phyloP scores from a whole-genome alignment of 345 rosid species.

The Eucalyptus pauciflora region DNA sequence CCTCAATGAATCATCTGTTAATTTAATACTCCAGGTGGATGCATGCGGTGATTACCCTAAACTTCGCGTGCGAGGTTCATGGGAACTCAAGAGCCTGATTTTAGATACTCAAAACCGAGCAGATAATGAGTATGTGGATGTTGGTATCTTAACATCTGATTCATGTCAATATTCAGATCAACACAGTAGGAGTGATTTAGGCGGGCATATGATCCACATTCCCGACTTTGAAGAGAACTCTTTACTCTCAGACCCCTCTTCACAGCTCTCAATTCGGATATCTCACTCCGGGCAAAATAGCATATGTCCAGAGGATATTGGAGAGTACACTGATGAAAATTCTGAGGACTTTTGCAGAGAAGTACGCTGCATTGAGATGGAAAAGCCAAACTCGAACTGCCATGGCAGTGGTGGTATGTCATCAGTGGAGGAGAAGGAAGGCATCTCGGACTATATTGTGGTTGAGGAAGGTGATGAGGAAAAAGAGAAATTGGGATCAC shows the following conservation, averaged over 20 bases:
- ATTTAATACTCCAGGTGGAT: conserved; percentile 24
- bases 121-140: conserved; percentile 16
- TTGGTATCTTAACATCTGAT: conserved; percentile 15
- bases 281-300: conserved; percentile 10
- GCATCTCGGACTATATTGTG: conserved; percentile 1
- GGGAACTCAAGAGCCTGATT: conserved; percentile 32
- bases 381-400: conserved; percentile 13
- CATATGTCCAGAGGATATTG: conserved; percentile 14
- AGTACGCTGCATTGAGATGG: conserved; percentile 48
- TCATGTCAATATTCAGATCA: conserved; percentile 49
- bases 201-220: conserved; percentile 43
- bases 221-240: conserved; percentile 35
- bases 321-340: conserved; percentile 21
- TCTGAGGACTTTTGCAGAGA: conserved; percentile 37
- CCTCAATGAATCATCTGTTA: background rate
- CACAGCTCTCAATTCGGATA: conserved; percentile 8
- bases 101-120: conserved; percentile 20
- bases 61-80: conserved; percentile 53
- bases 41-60: conserved; percentile 51
- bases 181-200: conserved; percentile 36
- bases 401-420: conserved; percentile 5
- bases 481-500: no score
- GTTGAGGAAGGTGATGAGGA: conserved; percentile 9
- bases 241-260: conserved; percentile 12
- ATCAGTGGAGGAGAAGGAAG: conserved; percentile 2